Evolutionary conservation across 352 stramenopile species (phyloP), one percentile per base, ranked within the genome.

Genomic region (Lagenidium sp.): DNA sequence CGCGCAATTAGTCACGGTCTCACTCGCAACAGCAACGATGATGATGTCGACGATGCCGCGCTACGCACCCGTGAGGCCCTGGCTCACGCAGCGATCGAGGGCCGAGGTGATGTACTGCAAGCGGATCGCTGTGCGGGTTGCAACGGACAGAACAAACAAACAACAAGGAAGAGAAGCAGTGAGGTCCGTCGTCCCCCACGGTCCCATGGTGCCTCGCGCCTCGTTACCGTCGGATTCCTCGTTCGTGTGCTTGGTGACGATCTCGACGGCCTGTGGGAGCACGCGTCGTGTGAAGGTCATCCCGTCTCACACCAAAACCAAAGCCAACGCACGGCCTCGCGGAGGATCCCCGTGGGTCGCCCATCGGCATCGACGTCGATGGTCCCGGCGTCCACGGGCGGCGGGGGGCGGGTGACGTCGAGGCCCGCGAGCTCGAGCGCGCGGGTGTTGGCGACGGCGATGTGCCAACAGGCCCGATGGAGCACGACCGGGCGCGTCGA

Each of bases 381-480:
- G 16, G 49, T 67, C 12, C 79, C 79, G 18, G 72, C 57, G 6
- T 53, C 35, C 4, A 80, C 44, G 22, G 74, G 54, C 19, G 49
- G 47, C 36, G 37, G 67, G 7, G 38, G 48, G 13, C 60, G 47
- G 16, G 47, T 28, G 31, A 73, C 35, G 25, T 85, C 55, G 15
- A 90, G 50, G 12, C 65, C 69, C 5, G 70, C 69, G 28, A 85
- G 58, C 36, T 91, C 75, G 6, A 95, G 58, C 22, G 85, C 85
- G 44, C 80, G 85, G 11, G 80, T 89, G 47, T 94, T 96, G 28
- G 78, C 82, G 1, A 83, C 80, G 23, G 73, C 73, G 49, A 94
- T 92, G 47, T 96, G 85, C 81, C 81, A 95, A 41, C 85, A 96
- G 2, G 66, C 74, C n/a, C 85, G 81, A 53, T 93, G 87, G 13